Conservation (phyloP, 2,329 filamentous ascomycete species). For the Akanthomyces dipterigenus region DNA sequence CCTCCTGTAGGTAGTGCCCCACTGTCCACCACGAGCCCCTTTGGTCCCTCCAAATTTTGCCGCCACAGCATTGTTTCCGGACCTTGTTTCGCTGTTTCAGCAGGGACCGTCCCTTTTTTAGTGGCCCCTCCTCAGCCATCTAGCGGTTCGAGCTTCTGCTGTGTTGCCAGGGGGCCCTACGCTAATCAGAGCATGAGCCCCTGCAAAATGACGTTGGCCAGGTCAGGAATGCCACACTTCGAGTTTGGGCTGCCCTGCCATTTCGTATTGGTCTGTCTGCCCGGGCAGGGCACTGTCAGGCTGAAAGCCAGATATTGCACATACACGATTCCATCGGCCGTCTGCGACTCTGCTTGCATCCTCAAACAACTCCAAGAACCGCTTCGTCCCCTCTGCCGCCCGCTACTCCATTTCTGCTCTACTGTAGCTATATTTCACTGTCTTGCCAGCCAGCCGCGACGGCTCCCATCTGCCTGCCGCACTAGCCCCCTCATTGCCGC, state of each 20-base stretch:
- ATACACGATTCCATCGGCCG: background rate
- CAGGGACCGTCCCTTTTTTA: background rate
- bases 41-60: background rate
- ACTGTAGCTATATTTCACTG: background rate
- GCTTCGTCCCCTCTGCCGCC: background rate
- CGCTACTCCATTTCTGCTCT: background rate
- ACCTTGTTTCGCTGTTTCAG: slow-evolving; percentile 5
- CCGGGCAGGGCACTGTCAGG: background rate
- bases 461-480: background rate
- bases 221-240: background rate
- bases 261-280: background rate
- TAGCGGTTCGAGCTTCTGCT: too few species aligned
- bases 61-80: background rate
- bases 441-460: background rate
- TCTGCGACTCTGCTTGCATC: background rate
- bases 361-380: background rate
- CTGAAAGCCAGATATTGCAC: background rate
- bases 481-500: background rate
- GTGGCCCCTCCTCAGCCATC: background rate
- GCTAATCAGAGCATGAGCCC: background rate
- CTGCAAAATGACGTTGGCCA: slow-evolving; percentile 1
- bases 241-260: slow-evolving; percentile 3
- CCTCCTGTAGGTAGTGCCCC: background rate
- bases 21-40: background rate
- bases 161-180: background rate